phyloP scores from a whole-genome alignment of 1,284 basidiomycete species.

The Rhodotorula sp. region DNA sequence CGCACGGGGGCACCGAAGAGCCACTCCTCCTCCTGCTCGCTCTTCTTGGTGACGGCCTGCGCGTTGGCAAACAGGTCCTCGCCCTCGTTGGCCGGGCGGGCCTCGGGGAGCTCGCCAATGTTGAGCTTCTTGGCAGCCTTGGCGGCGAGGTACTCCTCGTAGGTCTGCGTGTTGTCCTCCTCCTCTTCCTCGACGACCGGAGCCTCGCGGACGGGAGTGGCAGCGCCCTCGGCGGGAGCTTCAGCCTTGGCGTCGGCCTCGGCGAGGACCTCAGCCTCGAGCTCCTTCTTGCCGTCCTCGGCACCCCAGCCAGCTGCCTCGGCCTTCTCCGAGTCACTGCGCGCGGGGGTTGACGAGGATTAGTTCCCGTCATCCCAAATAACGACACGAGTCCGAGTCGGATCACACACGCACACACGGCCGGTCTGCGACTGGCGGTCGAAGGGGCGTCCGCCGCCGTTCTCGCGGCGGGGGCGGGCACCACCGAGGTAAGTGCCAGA shows the following conservation, averaged over 20 bases:
- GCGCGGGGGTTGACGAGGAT: background rate
- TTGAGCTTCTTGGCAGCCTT: conserved; percentile 38
- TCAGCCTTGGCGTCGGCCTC: conserved; percentile 39
- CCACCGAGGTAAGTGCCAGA: conserved; percentile 41
- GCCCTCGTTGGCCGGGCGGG: conserved; percentile 44
- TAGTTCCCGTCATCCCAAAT: background rate
- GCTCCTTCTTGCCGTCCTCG: conserved; percentile 40
- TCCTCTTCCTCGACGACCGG: conserved; percentile 43
- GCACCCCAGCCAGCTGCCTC: conserved; percentile 40
- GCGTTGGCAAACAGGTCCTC: conserved; percentile 35
- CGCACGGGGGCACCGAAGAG: conserved; percentile 35
- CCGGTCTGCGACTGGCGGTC: conserved; percentile 40
- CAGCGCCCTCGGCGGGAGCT: conserved; percentile 31
- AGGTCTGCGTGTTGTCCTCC: conserved; percentile 46
- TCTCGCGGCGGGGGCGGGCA: conserved; percentile 42
- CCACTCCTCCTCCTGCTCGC: conserved; percentile 34
- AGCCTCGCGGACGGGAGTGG: conserved; percentile 40
- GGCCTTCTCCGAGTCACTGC: conserved; percentile 41
- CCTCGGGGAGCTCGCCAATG: conserved; percentile 35
- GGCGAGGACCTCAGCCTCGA: conserved; percentile 38
- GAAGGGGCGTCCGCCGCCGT: conserved; percentile 40
- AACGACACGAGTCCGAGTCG: too few relatives aligned
- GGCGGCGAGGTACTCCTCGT: conserved; percentile 46
- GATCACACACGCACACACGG: conserved; percentile 29
- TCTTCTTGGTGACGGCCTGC: conserved; percentile 36